Base-by-base conservation (phyloP, 345 rosid species). In the Odontarrhena argentea region DNA sequence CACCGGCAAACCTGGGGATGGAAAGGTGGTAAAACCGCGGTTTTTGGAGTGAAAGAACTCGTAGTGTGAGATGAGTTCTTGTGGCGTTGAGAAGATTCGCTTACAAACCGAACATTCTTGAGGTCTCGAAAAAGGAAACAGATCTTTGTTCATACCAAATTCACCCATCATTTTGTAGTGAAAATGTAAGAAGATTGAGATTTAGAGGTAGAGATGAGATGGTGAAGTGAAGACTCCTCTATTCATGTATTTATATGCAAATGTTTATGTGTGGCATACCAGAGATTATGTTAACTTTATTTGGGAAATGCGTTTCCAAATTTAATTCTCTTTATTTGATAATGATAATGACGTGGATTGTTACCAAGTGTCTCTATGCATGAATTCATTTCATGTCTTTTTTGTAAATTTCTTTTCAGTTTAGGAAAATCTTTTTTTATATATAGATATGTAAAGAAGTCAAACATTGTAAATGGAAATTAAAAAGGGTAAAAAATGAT, bases 231-330 rank as follows among this genome's bases (percentile, higher is more conserved):
- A 46, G 40, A 41, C 58, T 48, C 54, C 41, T 65, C 32, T 57
- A 72, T 41, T 11, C 4, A 43, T n/a, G 22, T 53, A 70, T 66
- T 51, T 73, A 73, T 73, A 65, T 42, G 36, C 12, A 57, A 56
- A 56, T 3, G 15, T 22, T 35, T 34, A 45, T 25, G 41, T 11
- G 42, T 40, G 56, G 42, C 4, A 56, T 15, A 28, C 37, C 32
- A 52, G 32, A 43, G 9, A 43, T 52, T n/a, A 26, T 53, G 42
- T 2, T 42, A 63, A 7, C 4, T 34, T 6, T 34, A 12, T 56
- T 26, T 28, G 8, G 60, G 54, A 51, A 58, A 49, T 59, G 13
- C 35, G 13, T 59, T 65, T 73, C 67, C 28, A 51, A 14, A 7
- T 59, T 36, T 43, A 34, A 11, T 13, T 1, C 43, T 51, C 46